phyloP scores from a whole-genome alignment of 495 filamentous ascomycete genomes.

The Collariella sp. region DNA sequence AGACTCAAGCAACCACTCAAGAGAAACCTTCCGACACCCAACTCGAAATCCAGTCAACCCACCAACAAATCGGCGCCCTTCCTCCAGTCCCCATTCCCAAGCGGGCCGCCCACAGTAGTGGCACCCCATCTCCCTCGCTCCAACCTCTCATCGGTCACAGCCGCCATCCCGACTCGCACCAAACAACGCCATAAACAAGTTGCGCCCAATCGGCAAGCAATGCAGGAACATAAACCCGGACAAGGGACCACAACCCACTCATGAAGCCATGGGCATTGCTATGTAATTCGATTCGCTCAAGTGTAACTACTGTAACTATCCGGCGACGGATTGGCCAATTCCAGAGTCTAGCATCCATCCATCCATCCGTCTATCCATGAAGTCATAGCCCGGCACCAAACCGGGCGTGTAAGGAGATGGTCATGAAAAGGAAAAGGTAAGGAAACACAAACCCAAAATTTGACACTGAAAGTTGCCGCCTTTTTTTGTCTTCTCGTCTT shows the following conservation, averaged over 20 bases:
- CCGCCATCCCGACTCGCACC: not conserved
- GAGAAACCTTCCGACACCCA: not conserved
- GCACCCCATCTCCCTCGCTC: not conserved
- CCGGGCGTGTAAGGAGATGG: not conserved
- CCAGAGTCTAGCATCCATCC: constrained; percentile 18
- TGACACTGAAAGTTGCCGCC: no score
- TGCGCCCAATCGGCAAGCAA: not conserved
- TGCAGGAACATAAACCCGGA: no score
- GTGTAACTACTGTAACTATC: no score
- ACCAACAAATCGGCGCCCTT: constrained; percentile 9
- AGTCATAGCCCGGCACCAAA: not conserved
- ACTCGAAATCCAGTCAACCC: not conserved
- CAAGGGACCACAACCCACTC: not conserved
- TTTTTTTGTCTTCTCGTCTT: no score
- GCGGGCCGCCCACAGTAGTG: constrained; percentile 6
- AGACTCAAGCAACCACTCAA: not conserved
- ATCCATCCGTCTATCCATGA: not conserved
- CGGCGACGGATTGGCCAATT: constrained; percentile 20
- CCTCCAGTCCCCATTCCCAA: not conserved
- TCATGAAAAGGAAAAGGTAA: not conserved
- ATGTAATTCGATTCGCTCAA: constrained; percentile 7
- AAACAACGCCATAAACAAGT: no score
- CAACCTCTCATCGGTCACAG: not conserved
- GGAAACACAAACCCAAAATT: constrained; percentile 4
- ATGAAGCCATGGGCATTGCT: not conserved